Conservation (phyloP, 768 basidiomycete species). For the Termitomyces sp. region DNA sequence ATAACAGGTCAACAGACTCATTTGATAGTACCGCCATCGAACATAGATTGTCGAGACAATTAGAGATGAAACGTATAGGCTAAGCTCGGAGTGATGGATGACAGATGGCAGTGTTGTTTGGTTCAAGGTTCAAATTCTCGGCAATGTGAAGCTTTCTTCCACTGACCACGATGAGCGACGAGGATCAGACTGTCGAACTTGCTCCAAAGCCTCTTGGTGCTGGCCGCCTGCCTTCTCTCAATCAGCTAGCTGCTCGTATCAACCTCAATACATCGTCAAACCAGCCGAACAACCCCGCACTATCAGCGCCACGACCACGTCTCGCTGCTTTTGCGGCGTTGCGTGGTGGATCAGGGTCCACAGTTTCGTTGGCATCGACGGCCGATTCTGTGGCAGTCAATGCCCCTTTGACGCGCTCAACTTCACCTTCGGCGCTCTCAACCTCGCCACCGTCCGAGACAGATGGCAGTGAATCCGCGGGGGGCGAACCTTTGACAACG, state of each 20-base stretch:
- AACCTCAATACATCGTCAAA: conserved; percentile 33
- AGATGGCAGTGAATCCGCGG: conserved; percentile 25
- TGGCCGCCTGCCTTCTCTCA: conserved; percentile 62
- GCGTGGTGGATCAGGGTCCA: conserved; percentile 55
- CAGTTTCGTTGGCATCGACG: conserved; percentile 46
- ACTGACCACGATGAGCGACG: conserved; percentile 17
- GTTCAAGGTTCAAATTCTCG: neutral
- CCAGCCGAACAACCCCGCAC: conserved; percentile 16
- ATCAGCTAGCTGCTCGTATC: conserved; percentile 79
- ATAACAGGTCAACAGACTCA: neutral
- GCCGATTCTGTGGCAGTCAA: conserved; percentile 67
- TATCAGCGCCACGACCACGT: conserved; percentile 53
- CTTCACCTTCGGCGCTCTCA: conserved; percentile 52
- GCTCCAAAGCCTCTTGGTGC: conserved; percentile 15
- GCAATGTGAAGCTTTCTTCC: conserved; percentile 2
- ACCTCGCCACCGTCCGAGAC: conserved; percentile 44
- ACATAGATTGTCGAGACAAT: neutral
- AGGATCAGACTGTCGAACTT: conserved; percentile 10
- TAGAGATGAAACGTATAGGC: neutral
- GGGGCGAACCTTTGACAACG: conserved; percentile 51
- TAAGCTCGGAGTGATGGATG: neutral
- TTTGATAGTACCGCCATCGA: neutral
- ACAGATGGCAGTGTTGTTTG: conserved; percentile 15
- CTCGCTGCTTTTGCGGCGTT: conserved; percentile 67
- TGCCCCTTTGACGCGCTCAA: conserved; percentile 58